Percentiles rank a stretch among this genome's conserved stretches.
These are phyloP conservation scores for Rhynchosporium graminicola DNA, from an alignment of 2,329 filamentous ascomycete species.

Conservation along the genomic window DNA sequence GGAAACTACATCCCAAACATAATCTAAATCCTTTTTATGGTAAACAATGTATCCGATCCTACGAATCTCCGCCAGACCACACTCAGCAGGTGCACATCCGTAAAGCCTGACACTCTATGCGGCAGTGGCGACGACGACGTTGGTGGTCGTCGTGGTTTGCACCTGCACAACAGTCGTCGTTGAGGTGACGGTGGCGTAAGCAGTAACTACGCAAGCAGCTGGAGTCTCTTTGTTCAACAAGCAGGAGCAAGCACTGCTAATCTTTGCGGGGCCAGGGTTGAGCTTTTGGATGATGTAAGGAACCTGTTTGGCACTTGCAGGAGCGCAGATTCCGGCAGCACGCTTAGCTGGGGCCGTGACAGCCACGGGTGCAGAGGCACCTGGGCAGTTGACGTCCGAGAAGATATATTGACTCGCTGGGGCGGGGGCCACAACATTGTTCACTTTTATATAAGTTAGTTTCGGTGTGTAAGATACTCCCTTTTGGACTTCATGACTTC, in stretches of 20 bases:
- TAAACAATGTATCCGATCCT: no score
- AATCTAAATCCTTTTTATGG: no score
- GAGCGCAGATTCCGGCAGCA: neutral
- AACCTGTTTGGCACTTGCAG: neutral
- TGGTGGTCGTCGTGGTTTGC: neutral
- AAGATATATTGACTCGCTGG: neutral
- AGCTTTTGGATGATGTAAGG: neutral
- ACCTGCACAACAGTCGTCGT: neutral
- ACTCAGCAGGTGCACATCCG: no score
- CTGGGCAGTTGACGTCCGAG: neutral
- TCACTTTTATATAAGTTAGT: no score
- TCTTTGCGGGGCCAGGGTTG: neutral
- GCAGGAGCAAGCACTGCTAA: slow-evolving; percentile 1
- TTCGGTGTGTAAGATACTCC: no score
- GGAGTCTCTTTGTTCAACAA: neutral
- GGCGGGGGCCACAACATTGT: neutral
- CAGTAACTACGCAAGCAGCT: neutral
- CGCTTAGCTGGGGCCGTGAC: neutral
- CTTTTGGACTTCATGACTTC: no score
- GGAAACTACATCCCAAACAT: no score
- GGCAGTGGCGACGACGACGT: neutral
- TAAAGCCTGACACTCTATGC: neutral
- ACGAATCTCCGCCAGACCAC: no score
- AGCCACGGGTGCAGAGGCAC: neutral
- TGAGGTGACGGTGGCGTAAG: neutral